Evolutionary conservation across 2,329 filamentous ascomycete genomes (phyloP), one percentile per base, ranked within the genome.

Genomic region (Calonectria pauciramosa): DNA sequence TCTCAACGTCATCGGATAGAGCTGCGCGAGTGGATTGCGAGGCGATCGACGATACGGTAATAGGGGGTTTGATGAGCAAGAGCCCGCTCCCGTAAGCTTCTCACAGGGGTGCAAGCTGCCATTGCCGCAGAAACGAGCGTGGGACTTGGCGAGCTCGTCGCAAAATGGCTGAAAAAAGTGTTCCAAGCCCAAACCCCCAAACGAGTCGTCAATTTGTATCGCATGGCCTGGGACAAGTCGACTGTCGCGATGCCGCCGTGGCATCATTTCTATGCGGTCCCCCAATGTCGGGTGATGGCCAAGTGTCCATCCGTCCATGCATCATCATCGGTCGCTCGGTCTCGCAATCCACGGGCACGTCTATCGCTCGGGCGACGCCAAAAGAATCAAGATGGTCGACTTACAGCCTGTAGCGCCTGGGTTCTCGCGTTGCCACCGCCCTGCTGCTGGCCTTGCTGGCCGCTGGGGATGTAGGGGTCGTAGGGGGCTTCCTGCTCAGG

Each of bases 401-500:
- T 89, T 94, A 98, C 95, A 87, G 93, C 94, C 91, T 98, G 95
- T 80, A 98, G 91, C 78, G 94, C 94, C 78, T 90, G 87, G 70
- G 90, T 89, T 84, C 91, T 86, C 75, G 86, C 85, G 84, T 86
- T 91, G 78, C 86, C 89, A 79, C 83, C 86, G 82, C 82, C 86
- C 84, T 87, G 85, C 84, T 87, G 85, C 73, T 81, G 82, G 69
- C 80, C 85, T 76, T 87, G 85, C 86, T 90, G 89, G 86, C 92
- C 92, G 84, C 91, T 92, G 83, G 95, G 95, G 86, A 96, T 96
- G 88, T 97, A 97, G 77, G 95, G 95, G 87, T 97, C 95, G 87
- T 97, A 97, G 80, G 95, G 95, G 84, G 90, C 87, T 73, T 90
- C 88, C 79, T 88, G 86, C 82, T 86, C 87, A 80, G 90, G 86